A percentile compares a stretch with the other conserved stretches of the same genome.
phyloP scores from a whole-genome alignment of 345 rosid genomes.

The Hirschfeldia incana region DNA sequence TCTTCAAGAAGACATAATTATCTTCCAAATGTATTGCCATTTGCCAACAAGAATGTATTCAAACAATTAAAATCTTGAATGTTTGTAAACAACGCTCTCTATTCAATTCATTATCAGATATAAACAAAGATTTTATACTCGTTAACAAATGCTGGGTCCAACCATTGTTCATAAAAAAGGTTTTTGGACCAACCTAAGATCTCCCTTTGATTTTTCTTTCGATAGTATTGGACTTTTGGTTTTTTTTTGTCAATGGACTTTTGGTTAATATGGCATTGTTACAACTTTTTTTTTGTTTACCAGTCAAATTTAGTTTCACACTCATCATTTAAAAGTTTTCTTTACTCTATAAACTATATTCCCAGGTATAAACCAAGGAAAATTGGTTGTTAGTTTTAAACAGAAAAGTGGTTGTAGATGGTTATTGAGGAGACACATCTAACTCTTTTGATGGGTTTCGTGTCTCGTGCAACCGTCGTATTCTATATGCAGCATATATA shows the following conservation, averaged over 20 bases:
- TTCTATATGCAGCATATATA: not conserved
- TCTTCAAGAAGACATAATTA: conserved; percentile 15
- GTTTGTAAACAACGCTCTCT: not conserved
- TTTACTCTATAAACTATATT: no score
- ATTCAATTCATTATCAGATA: conserved; percentile 5
- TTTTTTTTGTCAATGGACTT: no score
- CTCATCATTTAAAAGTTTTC: no score
- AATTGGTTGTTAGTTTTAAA: not conserved
- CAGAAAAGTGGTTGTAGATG: not conserved
- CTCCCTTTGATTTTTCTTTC: conserved; percentile 12
- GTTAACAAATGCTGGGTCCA: not conserved
- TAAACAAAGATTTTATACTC: conserved; percentile 2
- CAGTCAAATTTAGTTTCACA: not conserved
- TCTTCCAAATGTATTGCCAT: conserved; percentile 4
- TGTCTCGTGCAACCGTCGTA: not conserved
- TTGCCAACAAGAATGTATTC: conserved; percentile 5
- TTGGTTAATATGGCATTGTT: not conserved
- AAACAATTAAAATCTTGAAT: conserved; percentile 1
- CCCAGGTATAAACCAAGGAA: not conserved
- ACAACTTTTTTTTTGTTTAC: not conserved
- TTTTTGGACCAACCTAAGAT: conserved; percentile 22
- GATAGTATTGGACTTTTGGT: conserved; percentile 6
- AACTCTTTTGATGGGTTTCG: conserved; percentile 11
- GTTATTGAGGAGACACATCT: not conserved
- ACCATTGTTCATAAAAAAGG: conserved; percentile 1